Base-by-base conservation (phyloP, 805 yeast genomes). In the Metschnikowia gelsemii region DNA sequence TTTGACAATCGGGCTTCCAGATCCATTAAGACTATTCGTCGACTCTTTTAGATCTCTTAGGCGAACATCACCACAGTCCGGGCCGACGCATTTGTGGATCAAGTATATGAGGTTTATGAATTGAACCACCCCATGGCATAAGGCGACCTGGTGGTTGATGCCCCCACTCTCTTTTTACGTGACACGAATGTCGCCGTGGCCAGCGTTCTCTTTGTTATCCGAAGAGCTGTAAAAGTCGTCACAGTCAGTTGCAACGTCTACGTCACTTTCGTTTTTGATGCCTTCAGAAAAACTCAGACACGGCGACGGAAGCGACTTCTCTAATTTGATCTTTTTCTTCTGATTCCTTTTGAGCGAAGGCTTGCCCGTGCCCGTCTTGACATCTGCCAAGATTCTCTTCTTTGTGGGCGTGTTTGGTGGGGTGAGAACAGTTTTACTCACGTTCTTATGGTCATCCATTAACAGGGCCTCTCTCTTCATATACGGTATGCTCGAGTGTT, bases 331-430 rank as follows among this genome's bases (percentile, higher is more conserved):
- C 11, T 31, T 50, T 27, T 33, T 48, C 43, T 38, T 43, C 27
- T 26, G 32, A 24, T 16, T 49, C 42, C 49, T 40, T 20, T 39
- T 49, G 27, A 39, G 52, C 5, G 51, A 47, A 28, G 50, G 50
- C 43, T 49, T 47, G 45, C 55, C 12, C 54, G 43, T 47, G 45
- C 55, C 12, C 54, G 43, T 8, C 52, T 50, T 22, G 58, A 66
- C 49, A 11, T 38, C 44, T 4, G 38, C 16, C 13, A 41, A 23
- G 18, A 51, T 43, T 13, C 57, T 49, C 29, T 52, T 51, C 35
- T 62, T 62, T 23, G 56, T 53, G 8, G 70, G 70, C 14, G 70
- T 64, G 19, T 53, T 41, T 11, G 70, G 70, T 8, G 70, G 69
- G 6, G 70, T 63, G 35, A 61, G 48, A 4, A 57, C 51, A 3